Conservation (phyloP, 2,329 filamentous ascomycete species). For the Diplodia seriata region DNA sequence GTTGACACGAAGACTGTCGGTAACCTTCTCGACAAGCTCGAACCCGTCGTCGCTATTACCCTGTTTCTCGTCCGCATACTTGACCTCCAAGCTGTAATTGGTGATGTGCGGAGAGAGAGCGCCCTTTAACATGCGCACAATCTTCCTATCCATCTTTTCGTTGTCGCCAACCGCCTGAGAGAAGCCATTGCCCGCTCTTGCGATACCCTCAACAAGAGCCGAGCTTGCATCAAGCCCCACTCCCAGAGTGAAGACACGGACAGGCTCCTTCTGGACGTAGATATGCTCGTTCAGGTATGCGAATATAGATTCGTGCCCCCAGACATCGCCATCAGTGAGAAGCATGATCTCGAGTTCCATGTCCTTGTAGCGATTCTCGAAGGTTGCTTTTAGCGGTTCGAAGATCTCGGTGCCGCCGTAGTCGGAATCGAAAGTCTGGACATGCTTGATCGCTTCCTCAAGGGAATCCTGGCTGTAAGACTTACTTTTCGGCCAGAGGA, state of each 20-base stretch:
- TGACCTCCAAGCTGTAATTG: constrained; percentile 69
- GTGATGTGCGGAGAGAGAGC: constrained; percentile 70
- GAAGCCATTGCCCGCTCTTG: constrained; percentile 64
- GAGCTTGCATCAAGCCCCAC: constrained; percentile 63
- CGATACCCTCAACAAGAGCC: constrained; percentile 65
- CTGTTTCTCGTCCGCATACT: constrained; percentile 55
- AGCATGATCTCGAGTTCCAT: constrained; percentile 61
- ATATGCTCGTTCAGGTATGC: constrained; percentile 55
- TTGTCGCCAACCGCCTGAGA: constrained; percentile 66
- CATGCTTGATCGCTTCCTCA: constrained; percentile 52
- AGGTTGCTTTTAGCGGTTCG: constrained; percentile 54
- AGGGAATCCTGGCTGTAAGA: constrained; percentile 56
- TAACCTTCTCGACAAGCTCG: constrained; percentile 66
- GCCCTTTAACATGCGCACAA: constrained; percentile 77
- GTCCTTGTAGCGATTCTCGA: constrained; percentile 55
- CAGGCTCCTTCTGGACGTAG: constrained; percentile 49
- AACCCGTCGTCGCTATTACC: constrained; percentile 59
- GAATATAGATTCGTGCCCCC: constrained; percentile 58
- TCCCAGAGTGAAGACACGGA: constrained; percentile 65
- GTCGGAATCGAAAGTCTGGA: constrained; percentile 52
- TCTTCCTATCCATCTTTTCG: constrained; percentile 72
- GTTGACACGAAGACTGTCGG: constrained; percentile 57
- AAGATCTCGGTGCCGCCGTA: constrained; percentile 64
- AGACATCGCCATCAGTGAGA: constrained; percentile 64
- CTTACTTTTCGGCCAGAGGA: constrained; percentile 58